Conservation (phyloP, 2,329 filamentous ascomycete species). For the Eutypa lata region DNA sequence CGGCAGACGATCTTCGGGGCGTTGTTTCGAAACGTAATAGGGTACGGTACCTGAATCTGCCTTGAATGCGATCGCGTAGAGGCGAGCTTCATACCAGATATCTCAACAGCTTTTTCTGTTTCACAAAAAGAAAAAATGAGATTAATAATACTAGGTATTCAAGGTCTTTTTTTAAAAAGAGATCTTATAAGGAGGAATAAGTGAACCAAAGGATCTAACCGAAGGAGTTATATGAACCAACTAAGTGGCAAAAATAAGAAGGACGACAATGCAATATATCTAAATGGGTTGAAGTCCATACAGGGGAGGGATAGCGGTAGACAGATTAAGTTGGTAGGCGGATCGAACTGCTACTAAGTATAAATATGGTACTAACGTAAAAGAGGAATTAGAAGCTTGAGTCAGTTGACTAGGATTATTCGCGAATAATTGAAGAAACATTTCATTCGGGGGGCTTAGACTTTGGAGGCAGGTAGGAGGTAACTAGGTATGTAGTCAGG, state of each 20-base stretch:
- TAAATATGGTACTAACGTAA: not conserved
- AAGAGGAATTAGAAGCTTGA: not conserved
- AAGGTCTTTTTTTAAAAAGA: too few species aligned
- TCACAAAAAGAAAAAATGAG: too few species aligned
- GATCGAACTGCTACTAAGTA: not conserved
- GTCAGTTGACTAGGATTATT: not conserved
- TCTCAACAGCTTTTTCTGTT: not conserved
- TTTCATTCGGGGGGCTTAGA: not conserved
- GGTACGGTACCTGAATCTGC: not conserved
- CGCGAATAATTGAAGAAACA: not conserved
- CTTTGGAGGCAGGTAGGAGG: not conserved
- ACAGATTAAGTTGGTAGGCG: not conserved
- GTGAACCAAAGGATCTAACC: not conserved
- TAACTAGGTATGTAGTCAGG: not conserved
- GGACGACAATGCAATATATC: not conserved
- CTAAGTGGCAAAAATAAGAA: not conserved
- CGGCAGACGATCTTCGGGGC: not conserved
- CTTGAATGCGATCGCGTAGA: not conserved
- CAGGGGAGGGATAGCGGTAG: not conserved
- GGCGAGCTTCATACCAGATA: not conserved
- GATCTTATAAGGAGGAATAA: too few species aligned
- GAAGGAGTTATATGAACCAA: not conserved
- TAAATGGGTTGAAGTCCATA: not conserved
- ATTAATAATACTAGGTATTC: not conserved
- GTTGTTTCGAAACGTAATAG: too few species aligned